Evolutionary conservation across 108 stramenopile species (phyloP).

Genomic region (Cylindrotheca closterium): DNA sequence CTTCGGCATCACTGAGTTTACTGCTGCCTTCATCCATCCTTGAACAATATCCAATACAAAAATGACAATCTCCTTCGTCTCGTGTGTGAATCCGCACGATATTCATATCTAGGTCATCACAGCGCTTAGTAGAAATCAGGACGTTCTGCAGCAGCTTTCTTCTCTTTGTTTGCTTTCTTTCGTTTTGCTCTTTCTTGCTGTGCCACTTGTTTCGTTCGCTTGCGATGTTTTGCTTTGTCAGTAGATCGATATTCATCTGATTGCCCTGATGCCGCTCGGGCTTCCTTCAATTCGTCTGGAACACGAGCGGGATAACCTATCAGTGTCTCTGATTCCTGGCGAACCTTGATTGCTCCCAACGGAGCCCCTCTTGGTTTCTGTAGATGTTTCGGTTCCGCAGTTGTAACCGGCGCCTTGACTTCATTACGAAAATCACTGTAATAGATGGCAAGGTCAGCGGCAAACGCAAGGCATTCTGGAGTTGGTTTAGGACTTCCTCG

Average conservation of each 20-base stretch:
- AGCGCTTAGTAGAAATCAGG: background rate
- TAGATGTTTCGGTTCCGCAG: constrained; percentile 82
- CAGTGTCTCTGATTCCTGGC: constrained; percentile 69
- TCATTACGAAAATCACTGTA: constrained; percentile 82
- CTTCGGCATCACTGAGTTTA: too few species aligned
- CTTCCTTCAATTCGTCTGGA: constrained; percentile 65
- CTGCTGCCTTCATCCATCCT: background rate
- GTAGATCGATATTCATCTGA: constrained; percentile 54
- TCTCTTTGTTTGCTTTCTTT: constrained; percentile 13
- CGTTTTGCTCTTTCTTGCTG: constrained; percentile 21
- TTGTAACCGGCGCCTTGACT: constrained; percentile 61
- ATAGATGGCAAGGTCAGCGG: constrained; percentile 82
- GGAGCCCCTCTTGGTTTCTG: constrained; percentile 84
- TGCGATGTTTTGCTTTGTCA: constrained; percentile 74
- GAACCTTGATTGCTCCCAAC: constrained; percentile 76
- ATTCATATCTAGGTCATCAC: too few species aligned
- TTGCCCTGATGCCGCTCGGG: constrained; percentile 67
- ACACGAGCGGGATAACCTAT: constrained; percentile 73
- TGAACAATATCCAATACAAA: background rate
- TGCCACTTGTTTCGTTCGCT: constrained; percentile 44
- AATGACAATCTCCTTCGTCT: background rate
- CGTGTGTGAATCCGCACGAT: too few species aligned
- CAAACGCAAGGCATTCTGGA: constrained; percentile 71
- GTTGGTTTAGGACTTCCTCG: constrained; percentile 59
- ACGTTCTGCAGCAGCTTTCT: background rate